phyloP scores from a whole-genome alignment of 495 filamentous ascomycete species.

The Xylaria castorea region DNA sequence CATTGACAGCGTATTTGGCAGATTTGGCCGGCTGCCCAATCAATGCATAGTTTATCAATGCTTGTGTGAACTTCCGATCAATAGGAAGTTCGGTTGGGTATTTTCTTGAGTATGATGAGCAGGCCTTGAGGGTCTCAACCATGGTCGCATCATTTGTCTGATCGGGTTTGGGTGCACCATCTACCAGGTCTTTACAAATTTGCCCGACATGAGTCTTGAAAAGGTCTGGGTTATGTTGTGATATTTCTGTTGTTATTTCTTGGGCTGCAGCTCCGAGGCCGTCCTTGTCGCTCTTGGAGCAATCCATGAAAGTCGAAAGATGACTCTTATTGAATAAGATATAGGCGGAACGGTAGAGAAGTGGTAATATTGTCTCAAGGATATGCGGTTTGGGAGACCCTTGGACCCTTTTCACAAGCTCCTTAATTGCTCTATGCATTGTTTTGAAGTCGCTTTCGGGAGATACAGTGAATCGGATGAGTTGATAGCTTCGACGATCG shows the following conservation, averaged over 20 bases:
- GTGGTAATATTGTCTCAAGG: constrained; percentile 79
- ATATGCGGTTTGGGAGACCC: constrained; percentile 57
- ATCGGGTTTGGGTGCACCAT: constrained; percentile 74
- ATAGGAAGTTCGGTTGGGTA: constrained; percentile 85
- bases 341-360: constrained; percentile 82
- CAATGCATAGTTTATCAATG: constrained; percentile 79
- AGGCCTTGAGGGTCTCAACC: constrained; percentile 91
- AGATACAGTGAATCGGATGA: constrained; percentile 83
- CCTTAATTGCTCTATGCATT: constrained; percentile 85
- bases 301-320: constrained; percentile 85
- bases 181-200: constrained; percentile 83
- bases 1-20: constrained; percentile 91
- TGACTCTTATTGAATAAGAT: constrained; percentile 94
- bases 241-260: constrained; percentile 92
- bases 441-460: constrained; percentile 92
- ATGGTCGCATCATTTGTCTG: constrained; percentile 69
- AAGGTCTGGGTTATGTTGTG: constrained; percentile 82
- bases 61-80: constrained; percentile 83
- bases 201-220: constrained; percentile 92
- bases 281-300: constrained; percentile 80
- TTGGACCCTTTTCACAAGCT: constrained; percentile 83
- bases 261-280: constrained; percentile 80
- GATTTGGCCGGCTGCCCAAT: constrained; percentile 81
- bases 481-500: constrained; percentile 88
- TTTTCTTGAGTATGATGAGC: constrained; percentile 83